phyloP scores from a whole-genome alignment of 2,329 filamentous ascomycete genomes.

The Aspergillus quadrilineatus region DNA sequence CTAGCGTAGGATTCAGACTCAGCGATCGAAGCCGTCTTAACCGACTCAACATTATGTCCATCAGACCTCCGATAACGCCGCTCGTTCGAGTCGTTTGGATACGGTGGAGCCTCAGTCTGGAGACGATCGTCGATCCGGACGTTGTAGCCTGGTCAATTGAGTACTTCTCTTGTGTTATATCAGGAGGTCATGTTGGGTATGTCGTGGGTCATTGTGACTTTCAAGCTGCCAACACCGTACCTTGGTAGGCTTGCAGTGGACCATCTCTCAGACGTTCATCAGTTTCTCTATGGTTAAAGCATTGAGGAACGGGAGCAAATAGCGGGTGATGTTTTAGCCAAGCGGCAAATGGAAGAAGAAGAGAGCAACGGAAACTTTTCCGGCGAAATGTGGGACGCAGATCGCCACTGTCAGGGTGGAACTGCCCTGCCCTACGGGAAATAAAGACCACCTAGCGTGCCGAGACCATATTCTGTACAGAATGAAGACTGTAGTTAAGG shows the following conservation, averaged over 20 bases:
- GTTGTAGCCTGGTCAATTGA: background rate
- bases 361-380: slow-evolving; percentile 17
- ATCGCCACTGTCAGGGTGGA: background rate
- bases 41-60: slow-evolving; percentile 19
- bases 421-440: too few species aligned
- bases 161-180: background rate
- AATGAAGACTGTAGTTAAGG: too few species aligned
- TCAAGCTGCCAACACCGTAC: background rate
- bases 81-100: background rate
- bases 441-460: background rate
- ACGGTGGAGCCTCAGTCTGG: background rate
- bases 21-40: slow-evolving; percentile 27
- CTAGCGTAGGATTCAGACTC: background rate
- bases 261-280: too few species aligned
- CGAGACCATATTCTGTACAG: too few species aligned
- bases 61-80: slow-evolving; percentile 9
- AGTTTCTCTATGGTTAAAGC: too few species aligned
- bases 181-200: background rate
- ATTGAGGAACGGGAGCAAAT: background rate
- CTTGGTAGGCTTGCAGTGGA: background rate
- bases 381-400: slow-evolving; percentile 3
- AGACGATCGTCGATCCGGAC: background rate
- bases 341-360: background rate
- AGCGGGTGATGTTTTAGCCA: background rate
- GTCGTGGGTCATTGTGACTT: background rate